Percentiles rank a stretch among this genome's conserved stretches.
Conservation (phyloP, 2,329 filamentous ascomycete species). For the Paraconiothyrium sp. region DNA sequence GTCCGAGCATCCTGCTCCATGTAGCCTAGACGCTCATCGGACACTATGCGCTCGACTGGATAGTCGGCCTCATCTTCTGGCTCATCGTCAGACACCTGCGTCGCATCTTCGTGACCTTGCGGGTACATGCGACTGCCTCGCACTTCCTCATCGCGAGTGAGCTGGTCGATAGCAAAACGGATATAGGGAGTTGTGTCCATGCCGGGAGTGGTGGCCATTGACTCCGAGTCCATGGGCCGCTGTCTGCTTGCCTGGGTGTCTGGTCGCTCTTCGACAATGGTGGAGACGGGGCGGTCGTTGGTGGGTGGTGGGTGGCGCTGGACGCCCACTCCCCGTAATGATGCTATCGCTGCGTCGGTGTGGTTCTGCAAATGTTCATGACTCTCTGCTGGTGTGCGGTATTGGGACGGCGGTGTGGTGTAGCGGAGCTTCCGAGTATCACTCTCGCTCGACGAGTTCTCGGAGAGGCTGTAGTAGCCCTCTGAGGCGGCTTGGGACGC, state of each 20-base stretch:
- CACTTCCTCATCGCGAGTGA: constrained; percentile 78
- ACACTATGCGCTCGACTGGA: constrained; percentile 61
- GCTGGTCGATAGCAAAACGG: constrained; percentile 85
- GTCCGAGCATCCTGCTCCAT: constrained; percentile 45
- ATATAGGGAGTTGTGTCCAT: constrained; percentile 89
- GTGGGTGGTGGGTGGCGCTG: constrained; percentile 36
- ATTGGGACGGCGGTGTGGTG: constrained; percentile 47
- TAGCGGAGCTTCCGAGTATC: constrained; percentile 44
- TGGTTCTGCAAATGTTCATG: constrained; percentile 48
- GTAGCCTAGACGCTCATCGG: constrained; percentile 50
- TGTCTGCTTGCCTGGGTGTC: constrained; percentile 37
- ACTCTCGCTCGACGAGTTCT: constrained; percentile 48
- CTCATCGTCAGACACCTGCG: constrained; percentile 13
- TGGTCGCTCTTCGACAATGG: constrained; percentile 45
- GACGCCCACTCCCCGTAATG: constrained; percentile 44
- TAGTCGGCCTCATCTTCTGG: constrained; percentile 53
- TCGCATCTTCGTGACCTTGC: constrained; percentile 20
- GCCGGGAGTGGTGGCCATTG: constrained; percentile 65
- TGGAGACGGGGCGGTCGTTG: constrained; percentile 33
- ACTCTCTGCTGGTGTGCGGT: constrained; percentile 46
- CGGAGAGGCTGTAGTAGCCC: constrained; percentile 61
- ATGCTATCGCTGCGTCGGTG: constrained; percentile 41
- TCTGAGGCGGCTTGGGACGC: constrained; percentile 60
- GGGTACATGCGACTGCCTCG: constrained; percentile 63
- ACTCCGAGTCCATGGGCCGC: constrained; percentile 42